phyloP scores from a whole-genome alignment of 805 yeast genomes.

The Torulaspora quercuum region DNA sequence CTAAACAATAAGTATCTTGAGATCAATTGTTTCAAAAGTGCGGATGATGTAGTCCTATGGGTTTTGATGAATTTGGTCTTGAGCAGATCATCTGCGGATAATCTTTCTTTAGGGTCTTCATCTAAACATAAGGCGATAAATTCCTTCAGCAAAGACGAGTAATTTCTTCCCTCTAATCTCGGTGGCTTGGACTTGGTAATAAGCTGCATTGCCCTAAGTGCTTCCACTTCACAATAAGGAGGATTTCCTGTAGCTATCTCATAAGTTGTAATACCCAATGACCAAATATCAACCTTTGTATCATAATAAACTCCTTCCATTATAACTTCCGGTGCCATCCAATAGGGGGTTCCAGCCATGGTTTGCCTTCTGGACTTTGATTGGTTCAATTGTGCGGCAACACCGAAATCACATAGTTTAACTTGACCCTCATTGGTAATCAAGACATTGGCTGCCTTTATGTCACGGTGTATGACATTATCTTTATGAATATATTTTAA shows the following conservation, averaged over 20 bases:
- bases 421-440: slow-evolving; percentile 87
- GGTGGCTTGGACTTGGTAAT: slow-evolving; percentile 94
- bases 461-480: slow-evolving; percentile 93
- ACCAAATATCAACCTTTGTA: slow-evolving; percentile 95
- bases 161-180: slow-evolving; percentile 84
- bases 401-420: slow-evolving; percentile 95
- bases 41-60: slow-evolving; percentile 58
- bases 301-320: slow-evolving; percentile 86
- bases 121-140: slow-evolving; percentile 88
- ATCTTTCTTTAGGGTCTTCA: slow-evolving; percentile 86
- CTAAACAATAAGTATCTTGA: slow-evolving; percentile 72
- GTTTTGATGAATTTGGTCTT: slow-evolving; percentile 68
- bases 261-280: slow-evolving; percentile 87
- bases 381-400: slow-evolving; percentile 87
- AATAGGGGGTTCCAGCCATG: slow-evolving; percentile 93
- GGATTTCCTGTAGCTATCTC: slow-evolving; percentile 98
- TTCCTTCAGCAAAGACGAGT: slow-evolving; percentile 73
- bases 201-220: slow-evolving; percentile 89
- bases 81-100: slow-evolving; percentile 77
- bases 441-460: slow-evolving; percentile 93
- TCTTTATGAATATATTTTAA: slow-evolving; percentile 76
- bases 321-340: slow-evolving; percentile 99
- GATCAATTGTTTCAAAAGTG: slow-evolving; percentile 67
- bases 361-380: slow-evolving; percentile 79
- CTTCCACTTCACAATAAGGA: slow-evolving; percentile 94